These are phyloP conservation scores for Diophrys sp. DNA, from an alignment of 73 alveolate species.

Conservation along the genomic window DNA sequence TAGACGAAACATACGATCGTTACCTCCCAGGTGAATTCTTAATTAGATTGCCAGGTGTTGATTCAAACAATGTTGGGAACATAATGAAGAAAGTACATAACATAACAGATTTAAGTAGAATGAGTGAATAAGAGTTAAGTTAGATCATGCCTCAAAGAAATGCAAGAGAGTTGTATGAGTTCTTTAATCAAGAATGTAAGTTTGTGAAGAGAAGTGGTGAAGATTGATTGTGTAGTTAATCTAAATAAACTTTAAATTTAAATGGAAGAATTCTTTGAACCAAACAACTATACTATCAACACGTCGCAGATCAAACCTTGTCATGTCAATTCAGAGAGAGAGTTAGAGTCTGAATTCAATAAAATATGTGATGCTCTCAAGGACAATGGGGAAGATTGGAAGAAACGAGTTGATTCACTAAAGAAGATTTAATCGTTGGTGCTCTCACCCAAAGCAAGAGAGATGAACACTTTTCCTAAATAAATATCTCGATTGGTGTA, in stretches of 20 bases:
- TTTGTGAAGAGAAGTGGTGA: not conserved
- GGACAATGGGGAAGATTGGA: constrained; percentile 1
- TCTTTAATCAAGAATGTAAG: not conserved
- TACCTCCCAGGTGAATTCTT: constrained; percentile 13
- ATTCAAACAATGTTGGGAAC: not conserved
- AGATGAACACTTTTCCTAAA: constrained; percentile 1
- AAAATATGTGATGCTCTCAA: constrained; percentile 6
- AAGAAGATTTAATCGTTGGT: not conserved
- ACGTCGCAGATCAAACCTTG: not conserved
- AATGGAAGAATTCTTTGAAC: not conserved
- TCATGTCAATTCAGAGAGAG: not conserved
- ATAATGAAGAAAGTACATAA: not conserved
- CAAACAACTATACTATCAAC: not conserved
- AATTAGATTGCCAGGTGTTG: constrained; percentile 8
- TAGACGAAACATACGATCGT: not conserved
- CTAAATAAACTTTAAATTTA: not conserved
- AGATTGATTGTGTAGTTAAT: not conserved
- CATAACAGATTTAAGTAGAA: not conserved
- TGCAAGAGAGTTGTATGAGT: not conserved
- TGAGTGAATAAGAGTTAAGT: not conserved
- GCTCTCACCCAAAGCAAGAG: constrained; percentile 3
- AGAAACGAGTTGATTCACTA: not conserved
- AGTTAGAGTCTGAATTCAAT: not conserved
- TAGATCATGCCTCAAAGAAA: not conserved
- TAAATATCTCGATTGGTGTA: constrained; percentile 1